Percentiles rank a stretch among this genome's conserved stretches.
Evolutionary conservation across 176 grass and related monocot species (phyloP).

Genomic region (Tuctoria greenei): DNA sequence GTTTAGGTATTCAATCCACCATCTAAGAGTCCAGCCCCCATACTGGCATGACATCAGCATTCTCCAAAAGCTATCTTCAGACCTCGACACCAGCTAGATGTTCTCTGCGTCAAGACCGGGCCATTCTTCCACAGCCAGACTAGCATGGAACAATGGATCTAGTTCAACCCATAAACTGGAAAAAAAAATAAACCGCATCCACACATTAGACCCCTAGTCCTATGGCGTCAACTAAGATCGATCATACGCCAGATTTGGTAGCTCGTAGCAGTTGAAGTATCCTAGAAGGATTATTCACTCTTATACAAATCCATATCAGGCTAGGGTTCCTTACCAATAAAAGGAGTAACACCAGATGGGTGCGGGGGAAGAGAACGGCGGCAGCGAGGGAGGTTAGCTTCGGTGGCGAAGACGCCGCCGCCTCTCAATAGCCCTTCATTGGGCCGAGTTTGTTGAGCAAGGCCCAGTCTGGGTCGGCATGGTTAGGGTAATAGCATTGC

Average conservation of each 20-base stretch:
- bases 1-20: neutral
- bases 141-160: neutral
- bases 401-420: neutral
- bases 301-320: too few species aligned
- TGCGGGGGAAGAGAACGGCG: neutral
- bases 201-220: neutral
- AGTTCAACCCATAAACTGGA: neutral
- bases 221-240: neutral
- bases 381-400: neutral
- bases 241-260: neutral
- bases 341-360: neutral
- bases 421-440: too few species aligned
- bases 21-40: neutral
- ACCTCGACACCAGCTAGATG: neutral
- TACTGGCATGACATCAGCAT: neutral
- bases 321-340: neutral
- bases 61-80: neutral
- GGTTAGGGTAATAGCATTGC: too few species aligned
- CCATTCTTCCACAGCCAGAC: neutral
- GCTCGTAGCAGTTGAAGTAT: neutral
- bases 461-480: too few species aligned
- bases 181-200: neutral
- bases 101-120: neutral
- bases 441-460: too few species aligned
- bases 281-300: neutral